Percentiles rank a stretch among this genome's conserved stretches.
These are phyloP conservation scores for Anaeromyces robustus DNA, from an alignment of 192 early-diverging fungal species.

Conservation along the genomic window DNA sequence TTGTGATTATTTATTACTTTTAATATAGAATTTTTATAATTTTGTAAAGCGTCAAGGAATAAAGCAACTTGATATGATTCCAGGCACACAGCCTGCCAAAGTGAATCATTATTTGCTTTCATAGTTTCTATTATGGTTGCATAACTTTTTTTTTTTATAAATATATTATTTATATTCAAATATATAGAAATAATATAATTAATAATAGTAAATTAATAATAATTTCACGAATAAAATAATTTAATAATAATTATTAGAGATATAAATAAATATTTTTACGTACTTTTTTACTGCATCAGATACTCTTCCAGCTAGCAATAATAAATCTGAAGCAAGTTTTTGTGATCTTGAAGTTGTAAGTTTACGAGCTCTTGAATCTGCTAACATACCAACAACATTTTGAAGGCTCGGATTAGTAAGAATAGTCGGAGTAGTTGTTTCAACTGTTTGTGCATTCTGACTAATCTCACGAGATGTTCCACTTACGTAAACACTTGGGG, in stretches of 20 bases:
- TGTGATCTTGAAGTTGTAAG: background rate
- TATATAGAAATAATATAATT: too few species aligned
- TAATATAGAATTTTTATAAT: conserved; percentile 7
- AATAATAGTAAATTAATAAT: too few species aligned
- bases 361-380: background rate
- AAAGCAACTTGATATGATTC: conserved; percentile 50
- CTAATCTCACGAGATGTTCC: background rate
- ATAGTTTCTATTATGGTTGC: conserved; percentile 43
- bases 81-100: conserved; percentile 59
- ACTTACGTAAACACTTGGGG: background rate
- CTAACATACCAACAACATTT: background rate
- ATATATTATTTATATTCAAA: background rate
- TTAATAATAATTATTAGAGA: too few species aligned
- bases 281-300: background rate
- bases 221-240: background rate
- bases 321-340: background rate
- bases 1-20: background rate
- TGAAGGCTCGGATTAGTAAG: background rate
- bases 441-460: background rate
- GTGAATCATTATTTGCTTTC: conserved; percentile 49
- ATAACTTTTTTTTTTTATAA: conserved; percentile 22
- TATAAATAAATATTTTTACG: too few species aligned
- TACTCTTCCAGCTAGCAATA: background rate
- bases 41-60: conserved; percentile 36
- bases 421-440: background rate